These are phyloP conservation scores for Prunus armeniaca DNA, from an alignment of 306 rosid species.

Conservation along the genomic window DNA sequence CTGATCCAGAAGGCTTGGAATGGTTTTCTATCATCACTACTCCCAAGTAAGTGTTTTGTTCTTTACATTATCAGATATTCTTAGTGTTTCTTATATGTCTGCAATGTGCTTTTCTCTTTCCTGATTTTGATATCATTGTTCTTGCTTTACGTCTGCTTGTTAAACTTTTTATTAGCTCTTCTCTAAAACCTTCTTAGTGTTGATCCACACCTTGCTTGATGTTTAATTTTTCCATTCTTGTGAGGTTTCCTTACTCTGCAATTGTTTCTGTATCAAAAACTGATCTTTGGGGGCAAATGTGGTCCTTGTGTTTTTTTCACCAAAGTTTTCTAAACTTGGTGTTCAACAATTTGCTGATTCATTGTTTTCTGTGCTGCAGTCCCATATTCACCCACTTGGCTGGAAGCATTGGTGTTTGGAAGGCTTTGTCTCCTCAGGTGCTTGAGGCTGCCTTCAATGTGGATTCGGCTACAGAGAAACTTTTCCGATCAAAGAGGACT, in stretches of 20 bases:
- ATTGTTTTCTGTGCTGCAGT: constrained; percentile 34
- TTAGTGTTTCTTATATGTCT: background rate
- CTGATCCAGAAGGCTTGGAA: constrained; percentile 68
- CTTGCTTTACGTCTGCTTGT: background rate
- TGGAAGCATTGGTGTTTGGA: constrained; percentile 76
- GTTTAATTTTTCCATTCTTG: too few species aligned
- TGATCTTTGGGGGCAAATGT: too few species aligned
- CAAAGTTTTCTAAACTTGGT: background rate
- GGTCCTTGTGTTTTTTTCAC: background rate
- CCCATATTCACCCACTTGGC: constrained; percentile 88
- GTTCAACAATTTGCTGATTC: background rate
- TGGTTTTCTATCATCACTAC: constrained; percentile 90
- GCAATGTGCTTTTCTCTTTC: background rate
- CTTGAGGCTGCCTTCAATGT: constrained; percentile 78
- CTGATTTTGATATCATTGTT: background rate
- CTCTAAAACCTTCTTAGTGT: background rate
- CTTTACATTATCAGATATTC: background rate
- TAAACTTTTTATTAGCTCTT: background rate
- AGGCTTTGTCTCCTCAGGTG: constrained; percentile 65
- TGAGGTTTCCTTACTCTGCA: too few species aligned
- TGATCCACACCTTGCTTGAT: background rate
- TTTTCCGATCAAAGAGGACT: constrained; percentile 74
- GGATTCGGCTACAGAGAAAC: constrained; percentile 49
- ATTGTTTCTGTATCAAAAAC: too few species aligned
- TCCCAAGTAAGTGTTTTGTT: constrained; percentile 47